Evolutionary conservation across 2,329 filamentous ascomycete genomes (phyloP), one percentile per base, ranked within the genome.

Genomic region (Aspergillus clavatus): DNA sequence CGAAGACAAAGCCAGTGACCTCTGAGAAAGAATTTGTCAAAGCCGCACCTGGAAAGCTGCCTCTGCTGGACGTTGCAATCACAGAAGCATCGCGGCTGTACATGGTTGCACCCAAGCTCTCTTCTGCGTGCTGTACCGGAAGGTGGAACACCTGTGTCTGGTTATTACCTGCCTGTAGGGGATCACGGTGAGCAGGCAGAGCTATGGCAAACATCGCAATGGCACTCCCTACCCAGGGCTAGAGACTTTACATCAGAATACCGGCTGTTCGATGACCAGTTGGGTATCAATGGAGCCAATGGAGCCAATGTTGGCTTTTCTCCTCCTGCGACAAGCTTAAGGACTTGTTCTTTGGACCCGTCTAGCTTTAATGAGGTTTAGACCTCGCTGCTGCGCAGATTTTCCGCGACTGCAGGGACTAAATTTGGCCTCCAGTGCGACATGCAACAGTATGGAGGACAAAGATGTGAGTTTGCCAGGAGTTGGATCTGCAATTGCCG

Each of bases 291-390:
- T 18, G n/a, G 5, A 22, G 18, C 26, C 27, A 7, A 43, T 18
- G n/a, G 5, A 22, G 18, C 26, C 36, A 73, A 76, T 42, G 68
- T 73, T 1, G 77, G 77, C 10, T 84, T 86, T 55, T 82, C 80
- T 72, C 81, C 83, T 0, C 87, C 86, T 60, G 79, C 82, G 2
- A 82, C 78, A 14, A 83, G 84, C 0, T 78, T 82, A 0, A 70
- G 82, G 21, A 82, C 82, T 64, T 87, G 84, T 54, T n/a, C 70
- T 87, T 2, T 83, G 83, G 0, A 80, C 80, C 8, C 82, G 86
- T 54, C 79, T 87, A 51, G 82, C 83, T 1, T 65, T 68, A 35
- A 78, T 79, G 65, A 77, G 81, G 53, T 52, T 81, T 26, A 66
- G 77, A 5, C 69, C n/a, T 78, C 24, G 72, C 69, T 0, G 63